phyloP scores from a whole-genome alignment of 495 filamentous ascomycete species.

The Astrothelium macrocarpum region DNA sequence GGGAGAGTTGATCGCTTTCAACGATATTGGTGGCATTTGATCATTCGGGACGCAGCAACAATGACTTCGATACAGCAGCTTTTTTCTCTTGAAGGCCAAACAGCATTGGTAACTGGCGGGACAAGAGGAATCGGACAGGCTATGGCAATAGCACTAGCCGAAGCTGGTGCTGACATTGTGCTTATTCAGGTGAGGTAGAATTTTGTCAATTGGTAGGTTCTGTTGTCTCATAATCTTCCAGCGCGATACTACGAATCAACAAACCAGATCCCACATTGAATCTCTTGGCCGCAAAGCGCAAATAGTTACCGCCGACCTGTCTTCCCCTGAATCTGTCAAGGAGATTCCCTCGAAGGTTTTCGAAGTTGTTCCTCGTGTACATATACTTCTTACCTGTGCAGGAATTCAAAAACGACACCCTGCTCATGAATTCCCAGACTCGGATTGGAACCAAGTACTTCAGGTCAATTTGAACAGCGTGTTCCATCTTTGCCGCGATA shows the following conservation, averaged over 20 bases:
- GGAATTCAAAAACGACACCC: slow-evolving; percentile 78
- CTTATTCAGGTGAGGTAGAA: slow-evolving; percentile 43
- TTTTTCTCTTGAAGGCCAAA: slow-evolving; percentile 48
- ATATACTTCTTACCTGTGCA: slow-evolving; percentile 77
- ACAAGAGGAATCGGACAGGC: slow-evolving; percentile 81
- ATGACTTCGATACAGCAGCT: slow-evolving; percentile 32
- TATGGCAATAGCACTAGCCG: slow-evolving; percentile 70
- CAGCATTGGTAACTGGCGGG: slow-evolving; percentile 77
- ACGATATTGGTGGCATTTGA: background rate
- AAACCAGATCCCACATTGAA: slow-evolving; percentile 52
- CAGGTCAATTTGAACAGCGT: slow-evolving; percentile 77
- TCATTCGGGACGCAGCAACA: background rate
- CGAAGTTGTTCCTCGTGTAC: slow-evolving; percentile 42
- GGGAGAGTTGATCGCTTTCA: no score
- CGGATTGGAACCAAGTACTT: slow-evolving; percentile 77
- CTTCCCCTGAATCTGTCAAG: slow-evolving; percentile 48
- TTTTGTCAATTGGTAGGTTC: background rate
- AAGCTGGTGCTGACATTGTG: slow-evolving; percentile 75
- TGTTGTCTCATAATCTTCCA: slow-evolving; percentile 24
- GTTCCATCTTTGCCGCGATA: slow-evolving; percentile 74
- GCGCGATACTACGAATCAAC: slow-evolving; percentile 56
- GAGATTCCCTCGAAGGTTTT: slow-evolving; percentile 52
- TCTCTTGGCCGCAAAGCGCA: slow-evolving; percentile 54
- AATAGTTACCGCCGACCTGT: slow-evolving; percentile 69
- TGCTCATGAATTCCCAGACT: slow-evolving; percentile 64